Evolutionary conservation across 352 stramenopile genomes (phyloP).

Genomic region (Globisporangium echinulatum): DNA sequence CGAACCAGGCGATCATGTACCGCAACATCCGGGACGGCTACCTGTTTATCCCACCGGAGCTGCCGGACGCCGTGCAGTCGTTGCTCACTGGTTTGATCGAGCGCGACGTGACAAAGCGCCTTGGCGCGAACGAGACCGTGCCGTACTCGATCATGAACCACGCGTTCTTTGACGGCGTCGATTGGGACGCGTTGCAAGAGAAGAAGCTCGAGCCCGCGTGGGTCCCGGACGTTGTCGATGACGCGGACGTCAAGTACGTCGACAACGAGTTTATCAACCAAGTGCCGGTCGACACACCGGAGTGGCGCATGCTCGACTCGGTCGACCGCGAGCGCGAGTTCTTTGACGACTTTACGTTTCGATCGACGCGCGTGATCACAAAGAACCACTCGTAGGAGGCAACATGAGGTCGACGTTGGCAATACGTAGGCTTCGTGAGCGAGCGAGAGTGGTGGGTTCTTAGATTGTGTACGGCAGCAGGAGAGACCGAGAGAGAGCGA

Average conservation of each 20-base stretch:
- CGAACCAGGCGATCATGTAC: slow-evolving; percentile 91
- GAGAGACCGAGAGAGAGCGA: neutral
- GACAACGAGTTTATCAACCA: slow-evolving; percentile 87
- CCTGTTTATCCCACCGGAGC: slow-evolving; percentile 72
- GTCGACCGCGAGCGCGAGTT: slow-evolving; percentile 81
- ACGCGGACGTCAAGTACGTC: slow-evolving; percentile 82
- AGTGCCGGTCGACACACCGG: slow-evolving; percentile 78
- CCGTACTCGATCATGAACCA: slow-evolving; percentile 88
- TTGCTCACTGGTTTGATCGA: slow-evolving; percentile 74
- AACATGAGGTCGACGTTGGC: no score
- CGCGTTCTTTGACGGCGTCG: slow-evolving; percentile 80
- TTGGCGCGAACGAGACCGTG: slow-evolving; percentile 69
- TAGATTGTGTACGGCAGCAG: neutral
- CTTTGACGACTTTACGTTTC: slow-evolving; percentile 84
- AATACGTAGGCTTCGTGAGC: no score
- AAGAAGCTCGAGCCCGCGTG: slow-evolving; percentile 79
- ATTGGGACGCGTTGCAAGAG: slow-evolving; percentile 80
- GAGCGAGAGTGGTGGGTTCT: neutral
- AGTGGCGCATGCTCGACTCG: slow-evolving; percentile 87
- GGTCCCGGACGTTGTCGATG: slow-evolving; percentile 76
- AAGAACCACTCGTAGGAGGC: slow-evolving; percentile 13
- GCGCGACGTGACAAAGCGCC: slow-evolving; percentile 60
- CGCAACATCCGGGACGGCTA: slow-evolving; percentile 84
- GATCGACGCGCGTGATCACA: slow-evolving; percentile 56
- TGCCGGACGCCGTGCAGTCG: slow-evolving; percentile 68